Evolutionary conservation across 495 filamentous ascomycete genomes (phyloP).

Genomic region (Astrothelium subdiscretum): DNA sequence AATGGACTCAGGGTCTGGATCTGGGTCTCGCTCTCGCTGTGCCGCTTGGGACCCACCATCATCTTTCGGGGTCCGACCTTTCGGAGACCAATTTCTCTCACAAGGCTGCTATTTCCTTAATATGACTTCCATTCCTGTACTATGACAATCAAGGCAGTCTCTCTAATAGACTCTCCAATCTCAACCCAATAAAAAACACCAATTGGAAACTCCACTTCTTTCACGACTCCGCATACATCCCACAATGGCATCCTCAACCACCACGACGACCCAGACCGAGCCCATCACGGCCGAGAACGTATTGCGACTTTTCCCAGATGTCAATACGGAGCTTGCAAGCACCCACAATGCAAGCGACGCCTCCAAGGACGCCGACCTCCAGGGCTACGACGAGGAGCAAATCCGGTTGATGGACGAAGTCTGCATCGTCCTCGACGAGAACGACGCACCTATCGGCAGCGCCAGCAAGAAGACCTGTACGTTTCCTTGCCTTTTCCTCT

Average conservation of each 20-base stretch:
- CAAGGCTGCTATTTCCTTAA: background rate
- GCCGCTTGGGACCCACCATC: too few species aligned
- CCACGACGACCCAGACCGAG: constrained; percentile 25
- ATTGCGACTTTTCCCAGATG: constrained; percentile 83
- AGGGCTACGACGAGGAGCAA: constrained; percentile 93
- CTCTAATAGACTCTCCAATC: background rate
- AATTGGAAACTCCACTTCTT: background rate
- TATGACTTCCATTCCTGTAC: background rate
- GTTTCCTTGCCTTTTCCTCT: constrained; percentile 21
- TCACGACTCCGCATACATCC: background rate
- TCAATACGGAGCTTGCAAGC: constrained; percentile 68
- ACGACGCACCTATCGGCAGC: constrained; percentile 89
- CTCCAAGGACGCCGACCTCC: constrained; percentile 38
- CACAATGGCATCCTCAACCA: constrained; percentile 31
- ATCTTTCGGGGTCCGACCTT: too few species aligned
- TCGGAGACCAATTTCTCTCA: too few species aligned
- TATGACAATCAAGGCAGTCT: background rate
- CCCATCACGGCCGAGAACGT: constrained; percentile 77
- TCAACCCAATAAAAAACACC: background rate
- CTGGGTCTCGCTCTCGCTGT: too few species aligned
- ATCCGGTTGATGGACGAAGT: constrained; percentile 98
- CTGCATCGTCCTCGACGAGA: constrained; percentile 88
- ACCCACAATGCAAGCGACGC: constrained; percentile 21
- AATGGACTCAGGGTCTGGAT: too few species aligned
- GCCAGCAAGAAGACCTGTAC: constrained; percentile 97